phyloP scores from a whole-genome alignment of 257 asterid genomes.

The Solanum chiquidenum region DNA sequence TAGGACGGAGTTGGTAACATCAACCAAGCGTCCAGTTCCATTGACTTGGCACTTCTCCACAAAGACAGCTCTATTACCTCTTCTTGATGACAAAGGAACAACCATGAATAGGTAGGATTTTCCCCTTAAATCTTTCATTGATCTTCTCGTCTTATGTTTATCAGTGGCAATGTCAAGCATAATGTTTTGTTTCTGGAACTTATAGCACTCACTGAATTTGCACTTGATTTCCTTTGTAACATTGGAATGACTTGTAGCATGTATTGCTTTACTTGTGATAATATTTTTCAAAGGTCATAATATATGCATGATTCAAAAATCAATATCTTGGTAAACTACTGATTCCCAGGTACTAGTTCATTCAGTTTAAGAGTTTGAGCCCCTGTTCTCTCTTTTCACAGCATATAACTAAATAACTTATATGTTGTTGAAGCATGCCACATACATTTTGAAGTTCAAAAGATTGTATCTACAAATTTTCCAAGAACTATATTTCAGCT shows the following conservation, averaged over 20 bases:
- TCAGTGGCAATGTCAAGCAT: neutral
- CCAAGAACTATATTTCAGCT: neutral
- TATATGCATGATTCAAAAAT: neutral
- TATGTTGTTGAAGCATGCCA: neutral
- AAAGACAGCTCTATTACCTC: constrained; percentile 69
- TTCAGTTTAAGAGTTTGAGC: neutral
- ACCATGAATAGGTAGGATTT: constrained; percentile 75
- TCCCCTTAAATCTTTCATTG: neutral
- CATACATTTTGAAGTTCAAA: neutral
- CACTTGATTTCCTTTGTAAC: neutral
- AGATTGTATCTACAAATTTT: neutral
- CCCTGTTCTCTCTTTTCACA: neutral
- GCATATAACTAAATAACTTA: neutral
- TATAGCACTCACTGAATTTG: neutral
- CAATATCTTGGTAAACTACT: neutral
- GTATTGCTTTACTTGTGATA: neutral
- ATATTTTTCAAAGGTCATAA: neutral
- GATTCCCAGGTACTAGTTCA: neutral
- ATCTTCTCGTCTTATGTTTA: neutral
- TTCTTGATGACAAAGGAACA: constrained; percentile 90
- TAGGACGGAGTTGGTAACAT: constrained; percentile 85
- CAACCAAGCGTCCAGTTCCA: constrained; percentile 95
- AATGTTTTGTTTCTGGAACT: neutral
- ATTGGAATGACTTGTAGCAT: neutral
- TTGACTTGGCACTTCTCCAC: constrained; percentile 93